Evolutionary conservation across 768 basidiomycete genomes (phyloP), one percentile per base, ranked within the genome.

Genomic region (Hericium rajendrae): DNA sequence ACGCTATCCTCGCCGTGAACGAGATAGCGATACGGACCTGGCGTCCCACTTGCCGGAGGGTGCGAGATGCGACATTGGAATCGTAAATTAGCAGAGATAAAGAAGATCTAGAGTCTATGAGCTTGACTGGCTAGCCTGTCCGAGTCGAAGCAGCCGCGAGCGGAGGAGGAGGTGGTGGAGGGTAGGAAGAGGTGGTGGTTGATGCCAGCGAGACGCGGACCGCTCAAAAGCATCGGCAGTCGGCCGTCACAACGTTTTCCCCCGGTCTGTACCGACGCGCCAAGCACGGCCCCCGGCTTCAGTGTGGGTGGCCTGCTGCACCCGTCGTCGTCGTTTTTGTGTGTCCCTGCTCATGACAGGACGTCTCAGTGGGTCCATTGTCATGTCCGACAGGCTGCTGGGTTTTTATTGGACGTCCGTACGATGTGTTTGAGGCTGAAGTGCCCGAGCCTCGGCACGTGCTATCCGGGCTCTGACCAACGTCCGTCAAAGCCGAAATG

Each of bases 31-130:
- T 32, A 58, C 69, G 13, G 58, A 87, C 87, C 86, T 80, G 68
- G 85, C 80, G 65, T 89, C 86, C 87, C 87, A 89, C 74, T 87
- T 88, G 60, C 74, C 74, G 52, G 77, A 61, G 50, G 76, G 72
- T 51, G 75, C 61, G 64, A 78, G 69, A 62, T 77, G 68, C 59
- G 85, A 78, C 80, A 83, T 82, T 41, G 60, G 49, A 40, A 56
- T 60, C 56, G 60, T 66, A 54, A 61, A 67, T 63, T 67, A 70
- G 66, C 64, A 63, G 64, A 68, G 58, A 18, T 57, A 54, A 67
- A 64, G 65, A 54, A 67, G 64, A 65, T 59, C 66, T 64, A 71
- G 64, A 58, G 63, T 63, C 65, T 57, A 62, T 57, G 39, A 51
- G 62, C 62, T 63, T 62, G 68, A 67, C 62, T 68, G 68, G 68